phyloP scores from a whole-genome alignment of 345 rosid species.

The Rubroshorea leprosula region DNA sequence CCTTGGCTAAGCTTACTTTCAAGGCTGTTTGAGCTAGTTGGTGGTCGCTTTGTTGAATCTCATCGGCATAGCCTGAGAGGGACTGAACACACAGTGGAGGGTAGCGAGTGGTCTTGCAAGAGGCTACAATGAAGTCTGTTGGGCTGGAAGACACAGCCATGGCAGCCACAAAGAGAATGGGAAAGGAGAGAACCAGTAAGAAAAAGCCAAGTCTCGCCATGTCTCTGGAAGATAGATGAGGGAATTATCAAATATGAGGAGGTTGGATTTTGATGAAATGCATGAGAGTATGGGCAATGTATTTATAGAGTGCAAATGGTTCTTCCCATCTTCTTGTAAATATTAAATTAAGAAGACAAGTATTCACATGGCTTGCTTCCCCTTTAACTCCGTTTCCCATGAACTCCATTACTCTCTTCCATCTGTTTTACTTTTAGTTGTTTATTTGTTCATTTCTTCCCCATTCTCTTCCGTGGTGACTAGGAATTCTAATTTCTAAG shows the following conservation, averaged over 20 bases:
- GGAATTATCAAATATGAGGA: constrained; percentile 4
- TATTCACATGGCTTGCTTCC: constrained; percentile 15
- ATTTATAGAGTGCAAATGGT: constrained; percentile 19
- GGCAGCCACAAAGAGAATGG: constrained; percentile 19
- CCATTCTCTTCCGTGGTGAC: too few relatives aligned
- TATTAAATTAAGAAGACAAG: constrained; percentile 7
- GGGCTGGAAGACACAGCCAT: constrained; percentile 29
- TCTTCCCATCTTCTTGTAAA: constrained; percentile 7
- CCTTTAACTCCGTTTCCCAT: too few relatives aligned
- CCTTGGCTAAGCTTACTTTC: constrained; percentile 52
- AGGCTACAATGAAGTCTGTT: constrained; percentile 42
- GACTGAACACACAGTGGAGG: constrained; percentile 56
- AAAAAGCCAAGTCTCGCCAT: constrained; percentile 38
- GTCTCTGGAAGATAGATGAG: constrained; percentile 4
- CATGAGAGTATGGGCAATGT: not conserved
- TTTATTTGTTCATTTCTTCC: too few relatives aligned
- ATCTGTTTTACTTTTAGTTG: constrained; percentile 1
- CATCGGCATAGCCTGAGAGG: constrained; percentile 46
- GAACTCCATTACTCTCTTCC: not conserved
- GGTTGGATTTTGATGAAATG: not conserved
- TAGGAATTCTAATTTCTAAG: too few relatives aligned
- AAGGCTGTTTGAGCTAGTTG: constrained; percentile 63
- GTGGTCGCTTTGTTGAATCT: constrained; percentile 42
- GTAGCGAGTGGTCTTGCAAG: constrained; percentile 65
- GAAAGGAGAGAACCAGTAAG: constrained; percentile 26